phyloP scores from a whole-genome alignment of 805 yeast genomes.

The Metschnikowia amazonensis region DNA sequence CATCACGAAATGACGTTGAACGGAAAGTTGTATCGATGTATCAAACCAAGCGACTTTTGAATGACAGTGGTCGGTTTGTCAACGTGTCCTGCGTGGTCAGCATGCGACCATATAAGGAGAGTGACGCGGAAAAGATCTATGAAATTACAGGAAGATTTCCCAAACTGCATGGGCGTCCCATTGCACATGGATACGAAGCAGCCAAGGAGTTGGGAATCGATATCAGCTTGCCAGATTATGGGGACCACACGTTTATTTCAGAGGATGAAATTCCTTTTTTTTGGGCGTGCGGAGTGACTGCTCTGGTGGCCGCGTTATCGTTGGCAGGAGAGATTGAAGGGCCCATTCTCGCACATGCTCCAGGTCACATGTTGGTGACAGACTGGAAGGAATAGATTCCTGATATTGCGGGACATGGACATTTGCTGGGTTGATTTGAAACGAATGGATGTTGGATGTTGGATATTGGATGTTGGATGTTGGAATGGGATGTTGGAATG shows the following conservation, averaged over 20 bases:
- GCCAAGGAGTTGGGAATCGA: slow-evolving; percentile 34
- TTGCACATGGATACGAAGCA: slow-evolving; percentile 40
- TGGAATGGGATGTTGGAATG: too few relatives aligned
- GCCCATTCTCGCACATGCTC: slow-evolving; percentile 30
- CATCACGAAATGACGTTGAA: slow-evolving; percentile 22
- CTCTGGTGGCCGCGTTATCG: slow-evolving; percentile 31
- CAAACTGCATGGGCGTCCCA: slow-evolving; percentile 39
- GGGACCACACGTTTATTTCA: slow-evolving; percentile 27
- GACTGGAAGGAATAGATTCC: slow-evolving; percentile 22
- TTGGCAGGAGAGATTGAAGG: slow-evolving; percentile 27
- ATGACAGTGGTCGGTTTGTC: slow-evolving; percentile 29
- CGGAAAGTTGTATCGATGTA: slow-evolving; percentile 15
- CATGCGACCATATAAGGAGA: slow-evolving; percentile 36
- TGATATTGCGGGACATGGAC: not conserved
- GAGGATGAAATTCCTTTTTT: slow-evolving; percentile 40
- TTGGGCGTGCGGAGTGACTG: slow-evolving; percentile 46
- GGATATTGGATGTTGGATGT: too few relatives aligned
- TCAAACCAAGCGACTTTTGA: slow-evolving; percentile 9
- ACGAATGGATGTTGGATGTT: too few relatives aligned
- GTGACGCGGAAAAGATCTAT: slow-evolving; percentile 27
- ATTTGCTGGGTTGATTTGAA: not conserved
- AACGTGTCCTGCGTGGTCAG: slow-evolving; percentile 37
- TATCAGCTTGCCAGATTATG: slow-evolving; percentile 33
- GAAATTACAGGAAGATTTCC: slow-evolving; percentile 27
- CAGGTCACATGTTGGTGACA: slow-evolving; percentile 36